Conservation (phyloP, 371 early-diverging fungal genomes). For the Syncephalastrum contaminatum region DNA sequence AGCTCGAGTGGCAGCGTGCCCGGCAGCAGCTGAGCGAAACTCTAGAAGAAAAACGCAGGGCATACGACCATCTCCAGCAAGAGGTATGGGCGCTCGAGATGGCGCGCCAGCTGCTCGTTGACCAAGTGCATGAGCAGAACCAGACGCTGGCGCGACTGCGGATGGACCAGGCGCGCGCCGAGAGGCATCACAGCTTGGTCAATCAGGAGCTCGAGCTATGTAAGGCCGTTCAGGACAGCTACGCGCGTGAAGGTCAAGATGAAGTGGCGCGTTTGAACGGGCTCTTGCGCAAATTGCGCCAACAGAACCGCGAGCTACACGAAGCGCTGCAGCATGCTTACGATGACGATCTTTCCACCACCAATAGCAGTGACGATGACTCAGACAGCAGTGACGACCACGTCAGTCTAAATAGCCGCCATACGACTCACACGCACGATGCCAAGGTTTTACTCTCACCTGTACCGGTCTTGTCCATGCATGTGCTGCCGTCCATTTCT, state of each 20-base stretch:
- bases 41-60: not conserved
- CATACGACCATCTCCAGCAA: slow-evolving; percentile 2
- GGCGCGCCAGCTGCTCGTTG: slow-evolving; percentile 3
- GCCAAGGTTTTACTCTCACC: too few species aligned
- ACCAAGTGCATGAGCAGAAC: slow-evolving; percentile 7
- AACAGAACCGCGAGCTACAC: too few species aligned
- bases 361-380: not conserved
- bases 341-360: too few species aligned
- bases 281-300: too few species aligned
- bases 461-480: too few species aligned
- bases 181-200: slow-evolving; percentile 9
- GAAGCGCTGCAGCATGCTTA: too few species aligned
- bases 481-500: too few species aligned
- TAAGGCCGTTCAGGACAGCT: slow-evolving; percentile 7
- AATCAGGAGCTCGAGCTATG: slow-evolving; percentile 14
- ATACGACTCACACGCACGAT: too few species aligned
- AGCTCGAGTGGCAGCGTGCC: not conserved
- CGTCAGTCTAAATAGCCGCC: not conserved
- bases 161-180: slow-evolving; percentile 13
- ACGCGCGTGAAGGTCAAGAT: not conserved
- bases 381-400: not conserved
- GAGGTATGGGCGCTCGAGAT: slow-evolving; percentile 13
- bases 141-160: slow-evolving; percentile 12
- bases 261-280: too few species aligned
- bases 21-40: not conserved